A percentile compares a stretch with the other conserved stretches of the same genome.
phyloP scores from a whole-genome alignment of 495 filamentous ascomycete genomes.

The Parathielavia appendiculata region DNA sequence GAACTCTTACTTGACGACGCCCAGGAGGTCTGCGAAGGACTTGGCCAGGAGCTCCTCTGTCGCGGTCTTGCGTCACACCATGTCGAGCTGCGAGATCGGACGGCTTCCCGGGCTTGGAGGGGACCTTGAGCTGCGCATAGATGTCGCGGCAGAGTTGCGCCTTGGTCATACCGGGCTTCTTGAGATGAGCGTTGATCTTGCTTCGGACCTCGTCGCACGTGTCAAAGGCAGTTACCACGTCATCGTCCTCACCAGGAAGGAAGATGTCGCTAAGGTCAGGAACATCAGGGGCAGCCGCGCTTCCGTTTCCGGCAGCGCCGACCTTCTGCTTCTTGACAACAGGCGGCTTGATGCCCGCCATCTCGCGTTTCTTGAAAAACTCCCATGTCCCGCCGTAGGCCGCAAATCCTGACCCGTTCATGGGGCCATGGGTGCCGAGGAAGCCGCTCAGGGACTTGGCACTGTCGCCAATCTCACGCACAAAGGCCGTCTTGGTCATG shows the following conservation, averaged over 20 bases:
- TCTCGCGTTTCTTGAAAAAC: slow-evolving; percentile 36
- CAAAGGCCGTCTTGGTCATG: slow-evolving; percentile 47
- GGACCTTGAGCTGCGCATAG: slow-evolving; percentile 27
- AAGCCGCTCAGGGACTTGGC: slow-evolving; percentile 34
- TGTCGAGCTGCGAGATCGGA: slow-evolving; percentile 34
- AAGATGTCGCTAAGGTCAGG: slow-evolving; percentile 36
- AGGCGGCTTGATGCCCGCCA: slow-evolving; percentile 28
- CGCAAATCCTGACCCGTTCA: slow-evolving; percentile 27
- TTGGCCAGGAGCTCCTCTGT: slow-evolving; percentile 4
- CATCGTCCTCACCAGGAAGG: slow-evolving; percentile 40
- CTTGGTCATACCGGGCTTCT: slow-evolving; percentile 44
- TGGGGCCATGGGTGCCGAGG: slow-evolving; percentile 32
- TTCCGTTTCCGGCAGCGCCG: slow-evolving; percentile 5
- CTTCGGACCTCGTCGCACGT: slow-evolving; percentile 53
- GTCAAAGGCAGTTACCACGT: slow-evolving; percentile 46
- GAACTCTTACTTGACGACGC: slow-evolving; percentile 24
- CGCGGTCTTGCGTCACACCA: not conserved
- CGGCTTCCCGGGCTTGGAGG: slow-evolving; percentile 14
- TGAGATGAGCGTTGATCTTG: slow-evolving; percentile 51
- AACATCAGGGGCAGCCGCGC: slow-evolving; percentile 10
- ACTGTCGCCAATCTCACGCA: slow-evolving; percentile 35
- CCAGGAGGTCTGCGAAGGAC: slow-evolving; percentile 15
- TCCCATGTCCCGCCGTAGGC: slow-evolving; percentile 30
- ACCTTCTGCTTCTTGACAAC: slow-evolving; percentile 30
- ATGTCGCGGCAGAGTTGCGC: slow-evolving; percentile 50